Base-by-base conservation (phyloP, 2,329 filamentous ascomycete genomes). In the Botrytis squamosa region DNA sequence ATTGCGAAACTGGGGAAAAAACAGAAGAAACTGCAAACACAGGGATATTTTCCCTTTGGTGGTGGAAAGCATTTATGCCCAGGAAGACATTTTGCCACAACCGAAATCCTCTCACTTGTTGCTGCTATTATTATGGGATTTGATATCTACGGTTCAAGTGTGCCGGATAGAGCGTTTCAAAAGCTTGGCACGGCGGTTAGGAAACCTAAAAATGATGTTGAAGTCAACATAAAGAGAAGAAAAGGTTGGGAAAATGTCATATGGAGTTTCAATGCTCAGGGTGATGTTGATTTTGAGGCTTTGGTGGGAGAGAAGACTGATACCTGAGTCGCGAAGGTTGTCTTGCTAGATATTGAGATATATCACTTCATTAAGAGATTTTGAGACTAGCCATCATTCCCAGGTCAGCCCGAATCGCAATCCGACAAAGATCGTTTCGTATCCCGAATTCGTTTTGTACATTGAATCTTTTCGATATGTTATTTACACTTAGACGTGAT, bases 1-100 rank as follows among this genome's bases (percentile, higher is more conserved):
- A 77, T 76, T 67, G 73, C 72, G 72, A 69, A 63, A 55, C 71
- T 75, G 70, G 16, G 44, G 36, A 77, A 76, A 70, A 73, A 75
- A 9, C 74, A 72, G 10, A 74, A 72, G 8, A 73, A 75, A n/a
- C 72, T 71, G 38, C 77, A 77, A 65, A 68, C 74, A n/a, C 77
- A 79, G 49, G 77, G 74, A n/a, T 84, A 83, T 75, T 80, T 82
- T 40, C 82, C 83, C 0, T 84, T 83, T 74, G 83, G 83, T 29
- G 82, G 83, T 2, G 83, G 83, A 5, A 83, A 82, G 75, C 82
- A 83, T 69, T 76, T 84, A 14, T 84, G 83, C 73, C 83, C 83
- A 4, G 83, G 83, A 0, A 79, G 82, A 7, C 80, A 83, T 76
- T 83, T 84, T 57, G 83, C 83, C 5, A 82, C 80, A 76, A 81